These are phyloP conservation scores for Brettanomyces custersianus DNA, from an alignment of 805 yeast species.

Conservation along the genomic window DNA sequence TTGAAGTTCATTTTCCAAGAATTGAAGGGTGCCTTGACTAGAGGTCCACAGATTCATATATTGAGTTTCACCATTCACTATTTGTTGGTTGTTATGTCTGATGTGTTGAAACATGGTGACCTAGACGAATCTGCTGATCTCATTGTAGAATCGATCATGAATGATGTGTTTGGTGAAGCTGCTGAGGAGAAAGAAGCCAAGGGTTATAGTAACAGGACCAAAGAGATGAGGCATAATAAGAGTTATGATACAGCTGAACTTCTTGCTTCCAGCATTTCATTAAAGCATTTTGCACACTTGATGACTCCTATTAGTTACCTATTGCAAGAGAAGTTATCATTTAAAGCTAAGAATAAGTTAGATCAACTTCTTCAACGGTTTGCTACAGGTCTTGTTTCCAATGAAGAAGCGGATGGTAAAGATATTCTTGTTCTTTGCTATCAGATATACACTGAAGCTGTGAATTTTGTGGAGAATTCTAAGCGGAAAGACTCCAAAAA, in stretches of 20 bases:
- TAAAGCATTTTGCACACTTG: constrained; percentile 47
- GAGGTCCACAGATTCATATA: constrained; percentile 93
- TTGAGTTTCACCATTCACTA: constrained; percentile 81
- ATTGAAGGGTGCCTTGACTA: constrained; percentile 62
- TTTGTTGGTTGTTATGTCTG: constrained; percentile 44
- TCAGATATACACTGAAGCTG: constrained; percentile 56
- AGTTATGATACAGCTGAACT: constrained; percentile 84
- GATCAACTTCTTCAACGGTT: constrained; percentile 73
- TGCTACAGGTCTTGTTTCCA: constrained; percentile 70
- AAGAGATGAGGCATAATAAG: constrained; percentile 83
- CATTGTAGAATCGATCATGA: constrained; percentile 73
- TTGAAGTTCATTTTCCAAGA: constrained; percentile 70
- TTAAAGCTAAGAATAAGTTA: constrained; percentile 63
- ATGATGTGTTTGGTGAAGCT: constrained; percentile 83
- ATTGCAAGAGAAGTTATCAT: constrained; percentile 52
- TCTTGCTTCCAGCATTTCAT: constrained; percentile 52
- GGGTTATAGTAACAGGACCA: constrained; percentile 76
- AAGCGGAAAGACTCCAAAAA: constrained; percentile 9
- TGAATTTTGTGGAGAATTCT: constrained; percentile 17
- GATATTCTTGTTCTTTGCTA: constrained; percentile 64
- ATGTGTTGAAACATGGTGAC: constrained; percentile 52
- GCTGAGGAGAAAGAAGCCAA: constrained; percentile 94
- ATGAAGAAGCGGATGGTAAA: constrained; percentile 45
- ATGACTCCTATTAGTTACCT: constrained; percentile 62
- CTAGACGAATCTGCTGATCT: constrained; percentile 54